These are phyloP conservation scores for Serpula lacrymans DNA, from an alignment of 768 basidiomycete species.

Conservation along the genomic window DNA sequence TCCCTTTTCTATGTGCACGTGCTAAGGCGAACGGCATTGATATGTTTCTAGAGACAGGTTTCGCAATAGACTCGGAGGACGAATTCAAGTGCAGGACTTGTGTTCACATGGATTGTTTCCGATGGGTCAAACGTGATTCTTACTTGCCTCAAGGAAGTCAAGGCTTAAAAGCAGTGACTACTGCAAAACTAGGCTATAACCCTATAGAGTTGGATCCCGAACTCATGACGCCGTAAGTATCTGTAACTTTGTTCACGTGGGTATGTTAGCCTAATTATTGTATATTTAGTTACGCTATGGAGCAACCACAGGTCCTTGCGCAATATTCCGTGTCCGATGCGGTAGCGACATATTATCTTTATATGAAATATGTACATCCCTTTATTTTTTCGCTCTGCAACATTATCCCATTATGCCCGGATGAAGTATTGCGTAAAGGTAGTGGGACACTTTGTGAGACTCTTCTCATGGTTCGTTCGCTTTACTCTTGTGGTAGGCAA, in stretches of 20 bases:
- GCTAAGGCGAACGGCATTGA: constrained; percentile 88
- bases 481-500: no score
- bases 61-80: constrained; percentile 85
- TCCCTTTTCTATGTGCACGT: constrained; percentile 90
- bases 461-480: constrained; percentile 79
- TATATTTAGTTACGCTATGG: constrained; percentile 81
- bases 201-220: constrained; percentile 98
- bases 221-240: constrained; percentile 93
- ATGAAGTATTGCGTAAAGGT: constrained; percentile 95
- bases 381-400: constrained; percentile 99
- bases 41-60: constrained; percentile 95
- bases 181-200: constrained; percentile 92
- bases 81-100: constrained; percentile 93
- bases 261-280: constrained; percentile 3
- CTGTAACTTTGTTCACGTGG: neutral
- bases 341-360: constrained; percentile 98
- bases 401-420: constrained; percentile 95
- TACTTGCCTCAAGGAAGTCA: constrained; percentile 98
- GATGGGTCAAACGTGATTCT: constrained; percentile 99
- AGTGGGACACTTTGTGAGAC: constrained; percentile 97
- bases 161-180: constrained; percentile 97
- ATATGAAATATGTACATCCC: constrained; percentile 99
- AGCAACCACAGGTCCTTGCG: constrained; percentile 91
- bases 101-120: constrained; percentile 98
- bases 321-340: constrained; percentile 99